Base-by-base conservation (phyloP, 2,329 filamentous ascomycete species). In the Diaporthe citriasiana region DNA sequence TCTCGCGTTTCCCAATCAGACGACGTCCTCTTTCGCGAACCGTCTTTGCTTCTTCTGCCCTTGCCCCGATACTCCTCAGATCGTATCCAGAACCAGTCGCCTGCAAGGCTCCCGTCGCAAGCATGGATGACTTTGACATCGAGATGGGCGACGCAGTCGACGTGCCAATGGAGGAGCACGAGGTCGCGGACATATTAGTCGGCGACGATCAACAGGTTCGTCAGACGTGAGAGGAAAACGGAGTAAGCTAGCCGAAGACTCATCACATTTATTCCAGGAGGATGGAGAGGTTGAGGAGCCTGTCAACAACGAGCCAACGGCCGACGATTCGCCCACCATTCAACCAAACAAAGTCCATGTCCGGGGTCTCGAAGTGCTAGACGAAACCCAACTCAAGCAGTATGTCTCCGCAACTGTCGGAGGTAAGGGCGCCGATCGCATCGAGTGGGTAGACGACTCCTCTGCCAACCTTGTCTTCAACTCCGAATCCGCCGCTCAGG, bases 381-480 rank as follows among this genome's bases (percentile, higher is more conserved):
- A 93, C 42, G 95, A 95, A 38, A 89, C 91, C 72, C 91, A 98
- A 76, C 93, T 98, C 78, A 92, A 93, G 78, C 87, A 89, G 74
- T 98, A 95, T 79, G 90, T 94, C 12, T 84, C 87, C 63, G 88
- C 94, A 76, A 90, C 97, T 82, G 95, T 89, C 79, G 84, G 87
- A 47, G 81, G 83, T 19, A 86, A 88, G 72, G 80, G 85, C 70
- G 86, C 92, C 73, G 85, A 89, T 72, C 88, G 90, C 75, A 87
- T 98, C 76, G 95, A 98, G 84, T 99, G 97, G 97, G 95, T 99
- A 77, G 94, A 98, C 82, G 97, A 99, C 82, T 92, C 91, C 9
- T 96, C 95, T 0, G 94, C 95, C 76, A 98, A 98, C 81, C 87
- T 98, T 70, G 83, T 97, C 70, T 98, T 97, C 84, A 86, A 84